Conservation (phyloP, 1,139 yeast genomes). For the Yamadazyma sp. region DNA sequence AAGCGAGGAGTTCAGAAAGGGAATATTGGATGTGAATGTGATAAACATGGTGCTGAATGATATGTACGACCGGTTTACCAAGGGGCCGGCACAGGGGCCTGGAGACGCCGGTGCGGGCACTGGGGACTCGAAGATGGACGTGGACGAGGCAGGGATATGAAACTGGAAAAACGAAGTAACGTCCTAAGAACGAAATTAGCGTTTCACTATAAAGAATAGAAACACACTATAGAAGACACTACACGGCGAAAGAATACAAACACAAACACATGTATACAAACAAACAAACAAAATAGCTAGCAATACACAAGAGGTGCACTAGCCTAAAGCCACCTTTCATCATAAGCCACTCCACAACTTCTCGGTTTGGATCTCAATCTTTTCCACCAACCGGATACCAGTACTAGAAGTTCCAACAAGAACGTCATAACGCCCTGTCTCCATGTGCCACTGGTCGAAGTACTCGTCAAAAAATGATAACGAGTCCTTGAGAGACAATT, state of each 20-base stretch:
- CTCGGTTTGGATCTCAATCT: conserved; percentile 27
- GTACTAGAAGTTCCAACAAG: conserved; percentile 41
- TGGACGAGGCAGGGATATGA: no score
- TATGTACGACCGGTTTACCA: conserved; percentile 69
- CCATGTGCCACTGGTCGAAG: conserved; percentile 33
- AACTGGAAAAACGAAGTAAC: no score
- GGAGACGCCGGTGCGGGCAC: not conserved
- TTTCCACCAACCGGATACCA: conserved; percentile 25
- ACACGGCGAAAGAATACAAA: no score
- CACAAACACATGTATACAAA: no score
- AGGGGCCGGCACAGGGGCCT: conserved; percentile 3
- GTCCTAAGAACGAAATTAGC: no score
- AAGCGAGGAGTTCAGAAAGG: conserved; percentile 54
- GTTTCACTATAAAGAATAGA: no score
- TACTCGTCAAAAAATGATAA: conserved; percentile 55
- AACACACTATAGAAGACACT: no score
- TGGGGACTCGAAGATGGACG: no score
- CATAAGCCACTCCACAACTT: conserved; percentile 21
- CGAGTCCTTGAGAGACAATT: conserved; percentile 44
- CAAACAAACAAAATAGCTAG: no score
- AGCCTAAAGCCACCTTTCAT: no score
- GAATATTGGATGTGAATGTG: conserved; percentile 56
- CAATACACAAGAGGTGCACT: no score
- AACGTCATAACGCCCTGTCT: conserved; percentile 19
- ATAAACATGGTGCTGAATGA: conserved; percentile 67